phyloP scores from a whole-genome alignment of 1,284 basidiomycete species.

The Porogramme epimiltina region DNA sequence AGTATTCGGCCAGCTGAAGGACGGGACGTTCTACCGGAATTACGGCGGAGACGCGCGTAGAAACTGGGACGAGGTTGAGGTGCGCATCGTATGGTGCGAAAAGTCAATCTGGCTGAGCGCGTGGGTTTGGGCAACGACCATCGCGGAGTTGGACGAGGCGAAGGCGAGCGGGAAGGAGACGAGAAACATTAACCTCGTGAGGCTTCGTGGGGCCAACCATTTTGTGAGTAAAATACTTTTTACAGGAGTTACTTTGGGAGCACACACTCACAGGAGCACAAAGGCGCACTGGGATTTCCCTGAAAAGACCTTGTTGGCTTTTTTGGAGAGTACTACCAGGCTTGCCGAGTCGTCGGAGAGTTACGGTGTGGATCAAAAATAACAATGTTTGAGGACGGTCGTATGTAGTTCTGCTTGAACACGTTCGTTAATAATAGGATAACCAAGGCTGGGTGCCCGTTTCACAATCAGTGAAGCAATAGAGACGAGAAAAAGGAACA shows the following conservation, averaged over 20 bases:
- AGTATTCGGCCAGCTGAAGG: slow-evolving; percentile 10
- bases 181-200: background rate
- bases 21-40: slow-evolving; percentile 10
- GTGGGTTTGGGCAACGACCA: slow-evolving; percentile 2
- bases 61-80: slow-evolving; percentile 6
- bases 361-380: too few species aligned
- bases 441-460: too few species aligned
- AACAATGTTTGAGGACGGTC: too few species aligned
- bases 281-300: background rate
- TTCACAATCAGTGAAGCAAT: too few species aligned
- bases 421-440: too few species aligned
- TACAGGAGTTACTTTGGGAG: too few species aligned
- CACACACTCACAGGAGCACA: background rate
- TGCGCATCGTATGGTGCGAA: slow-evolving; percentile 11
- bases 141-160: background rate
- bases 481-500: too few species aligned
- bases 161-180: background rate
- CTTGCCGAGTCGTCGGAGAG: too few species aligned
- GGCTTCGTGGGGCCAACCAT: background rate
- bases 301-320: background rate
- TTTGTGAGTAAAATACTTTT: background rate
- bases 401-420: too few species aligned
- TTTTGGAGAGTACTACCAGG: too few species aligned
- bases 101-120: slow-evolving; percentile 16
- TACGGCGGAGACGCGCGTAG: background rate